phyloP scores from a whole-genome alignment of 176 grass and related monocot species.

The Neostapfia colusana region DNA sequence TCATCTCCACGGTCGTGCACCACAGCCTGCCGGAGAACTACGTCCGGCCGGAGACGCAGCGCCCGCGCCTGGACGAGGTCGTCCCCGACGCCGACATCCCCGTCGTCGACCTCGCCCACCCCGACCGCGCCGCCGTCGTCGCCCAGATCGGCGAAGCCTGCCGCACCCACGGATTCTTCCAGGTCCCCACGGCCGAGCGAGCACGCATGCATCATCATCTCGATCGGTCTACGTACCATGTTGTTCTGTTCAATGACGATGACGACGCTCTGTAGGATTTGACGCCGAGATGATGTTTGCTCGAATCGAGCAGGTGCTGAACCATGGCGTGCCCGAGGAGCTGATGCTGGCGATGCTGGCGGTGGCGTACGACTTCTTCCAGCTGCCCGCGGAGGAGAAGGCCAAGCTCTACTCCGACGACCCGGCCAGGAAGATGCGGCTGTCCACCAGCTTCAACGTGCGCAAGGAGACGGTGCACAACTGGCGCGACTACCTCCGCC shows the following conservation, averaged over 20 bases:
- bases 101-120: slow-evolving; percentile 54
- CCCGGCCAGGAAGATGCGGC: slow-evolving; percentile 76
- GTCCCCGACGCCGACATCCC: slow-evolving; percentile 60
- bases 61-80: slow-evolving; percentile 60
- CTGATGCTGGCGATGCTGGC: slow-evolving; percentile 34
- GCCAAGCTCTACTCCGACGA: slow-evolving; percentile 89
- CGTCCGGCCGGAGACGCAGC: slow-evolving; percentile 53
- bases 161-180: slow-evolving; percentile 70
- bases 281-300: too few relatives aligned
- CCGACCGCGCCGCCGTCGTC: slow-evolving; percentile 35
- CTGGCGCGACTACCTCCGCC: slow-evolving; percentile 92
- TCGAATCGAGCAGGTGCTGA: slow-evolving; percentile 48
- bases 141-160: slow-evolving; percentile 52
- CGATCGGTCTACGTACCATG: too few relatives aligned
- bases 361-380: slow-evolving; percentile 62
- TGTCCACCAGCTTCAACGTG: slow-evolving; percentile 98
- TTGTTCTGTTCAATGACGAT: background rate
- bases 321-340: slow-evolving; percentile 54
- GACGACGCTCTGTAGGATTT: background rate
- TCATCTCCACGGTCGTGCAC: slow-evolving; percentile 60
- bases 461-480: slow-evolving; percentile 83
- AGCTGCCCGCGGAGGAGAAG: slow-evolving; percentile 70
- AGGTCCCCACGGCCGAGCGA: slow-evolving; percentile 46
- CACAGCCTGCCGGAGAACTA: slow-evolving; percentile 51
- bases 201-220: too few relatives aligned